Evolutionary conservation across 129 eudicot genomes (phyloP).

Genomic region (Oenanthe sinensis): DNA sequence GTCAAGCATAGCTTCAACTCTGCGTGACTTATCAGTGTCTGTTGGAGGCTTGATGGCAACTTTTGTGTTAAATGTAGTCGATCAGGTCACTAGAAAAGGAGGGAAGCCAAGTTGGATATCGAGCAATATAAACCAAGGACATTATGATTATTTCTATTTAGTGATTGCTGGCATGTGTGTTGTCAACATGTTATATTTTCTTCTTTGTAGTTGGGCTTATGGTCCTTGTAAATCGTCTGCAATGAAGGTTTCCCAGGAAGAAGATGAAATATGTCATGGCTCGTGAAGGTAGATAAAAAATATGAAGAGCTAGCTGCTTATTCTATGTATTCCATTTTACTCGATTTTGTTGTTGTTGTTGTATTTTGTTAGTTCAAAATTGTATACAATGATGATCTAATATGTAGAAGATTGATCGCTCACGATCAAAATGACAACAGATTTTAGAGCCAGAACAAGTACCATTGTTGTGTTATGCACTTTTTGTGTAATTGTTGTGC

Average conservation of each 20-base stretch:
- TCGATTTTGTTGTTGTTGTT: too few relatives aligned
- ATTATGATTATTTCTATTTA: slow-evolving; percentile 38
- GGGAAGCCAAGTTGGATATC: slow-evolving; percentile 52
- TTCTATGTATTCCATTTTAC: background rate
- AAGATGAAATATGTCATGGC: background rate
- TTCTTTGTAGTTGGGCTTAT: slow-evolving; percentile 13
- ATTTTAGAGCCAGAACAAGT: too few relatives aligned
- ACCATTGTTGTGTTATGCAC: too few relatives aligned
- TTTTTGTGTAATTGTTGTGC: too few relatives aligned
- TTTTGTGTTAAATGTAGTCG: slow-evolving; percentile 24
- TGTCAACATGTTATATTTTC: background rate
- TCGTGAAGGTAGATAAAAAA: background rate
- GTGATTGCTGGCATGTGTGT: slow-evolving; percentile 22
- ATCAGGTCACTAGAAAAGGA: slow-evolving; percentile 18
- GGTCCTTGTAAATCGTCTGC: background rate
- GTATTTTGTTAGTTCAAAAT: too few relatives aligned
- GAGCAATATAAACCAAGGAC: slow-evolving; percentile 39
- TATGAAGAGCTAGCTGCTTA: too few relatives aligned
- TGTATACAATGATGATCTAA: too few relatives aligned
- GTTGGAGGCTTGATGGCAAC: slow-evolving; percentile 32
- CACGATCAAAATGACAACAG: too few relatives aligned
- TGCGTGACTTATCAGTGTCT: slow-evolving; percentile 21
- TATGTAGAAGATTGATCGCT: too few relatives aligned
- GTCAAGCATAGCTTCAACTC: slow-evolving; percentile 41
- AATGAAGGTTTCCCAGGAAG: background rate